These are phyloP conservation scores for Linum lewisii DNA, from an alignment of 345 rosid genomes.

Conservation along the genomic window DNA sequence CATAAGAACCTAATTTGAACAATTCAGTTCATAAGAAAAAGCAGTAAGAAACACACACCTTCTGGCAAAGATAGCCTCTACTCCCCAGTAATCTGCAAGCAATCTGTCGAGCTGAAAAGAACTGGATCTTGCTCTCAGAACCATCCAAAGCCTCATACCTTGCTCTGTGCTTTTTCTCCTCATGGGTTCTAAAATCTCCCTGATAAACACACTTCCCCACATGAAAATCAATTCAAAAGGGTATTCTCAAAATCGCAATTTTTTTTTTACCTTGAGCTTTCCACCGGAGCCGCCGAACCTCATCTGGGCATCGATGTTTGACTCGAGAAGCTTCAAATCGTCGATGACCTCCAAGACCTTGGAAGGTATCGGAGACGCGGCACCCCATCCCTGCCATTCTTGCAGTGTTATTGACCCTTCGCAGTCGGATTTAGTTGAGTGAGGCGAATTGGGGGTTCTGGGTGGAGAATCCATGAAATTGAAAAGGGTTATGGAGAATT, in stretches of 20 bases:
- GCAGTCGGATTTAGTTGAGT: slow-evolving; percentile 13
- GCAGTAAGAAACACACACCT: slow-evolving; percentile 30
- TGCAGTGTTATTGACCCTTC: slow-evolving; percentile 35
- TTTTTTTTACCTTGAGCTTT: slow-evolving; percentile 49
- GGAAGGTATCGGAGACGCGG: slow-evolving; percentile 54
- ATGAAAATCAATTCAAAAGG: background rate
- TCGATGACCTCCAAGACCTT: slow-evolving; percentile 51
- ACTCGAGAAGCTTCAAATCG: slow-evolving; percentile 68
- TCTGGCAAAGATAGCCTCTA: slow-evolving; percentile 82
- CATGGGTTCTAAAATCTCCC: slow-evolving; percentile 65
- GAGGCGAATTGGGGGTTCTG: slow-evolving; percentile 25
- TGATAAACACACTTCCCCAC: slow-evolving; percentile 16
- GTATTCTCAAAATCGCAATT: background rate
- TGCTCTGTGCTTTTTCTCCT: slow-evolving; percentile 91
- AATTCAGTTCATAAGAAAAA: slow-evolving; percentile 1
- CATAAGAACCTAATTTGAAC: background rate
- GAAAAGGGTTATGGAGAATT: slow-evolving; percentile 19
- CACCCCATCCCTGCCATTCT: slow-evolving; percentile 85
- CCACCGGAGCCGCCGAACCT: slow-evolving; percentile 81
- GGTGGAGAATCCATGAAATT: slow-evolving; percentile 23
- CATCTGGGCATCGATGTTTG: slow-evolving; percentile 41
- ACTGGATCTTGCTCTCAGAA: slow-evolving; percentile 63
- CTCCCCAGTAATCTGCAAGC: slow-evolving; percentile 88
- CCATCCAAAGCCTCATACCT: slow-evolving; percentile 64
- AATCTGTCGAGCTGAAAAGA: slow-evolving; percentile 81